Percentiles rank a stretch among this genome's conserved stretches.
phyloP scores from a whole-genome alignment of 2,329 filamentous ascomycete genomes.

The Xylaria sp. region DNA sequence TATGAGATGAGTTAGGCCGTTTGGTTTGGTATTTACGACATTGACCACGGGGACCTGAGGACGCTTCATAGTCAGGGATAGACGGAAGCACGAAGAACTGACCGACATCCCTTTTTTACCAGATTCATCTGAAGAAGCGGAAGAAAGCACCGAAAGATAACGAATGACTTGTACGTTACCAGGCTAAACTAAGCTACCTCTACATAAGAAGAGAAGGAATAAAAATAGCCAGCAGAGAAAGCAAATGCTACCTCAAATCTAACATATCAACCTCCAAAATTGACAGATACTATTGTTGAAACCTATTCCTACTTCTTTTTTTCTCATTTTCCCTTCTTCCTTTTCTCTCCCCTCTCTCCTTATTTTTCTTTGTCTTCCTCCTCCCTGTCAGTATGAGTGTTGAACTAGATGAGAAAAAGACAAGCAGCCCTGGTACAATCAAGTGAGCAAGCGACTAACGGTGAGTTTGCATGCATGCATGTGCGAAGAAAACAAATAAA shows the following conservation, averaged over 20 bases:
- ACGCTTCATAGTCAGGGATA: conserved; percentile 18
- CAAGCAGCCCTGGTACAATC: conserved; percentile 21
- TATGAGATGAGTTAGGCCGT: conserved; percentile 33
- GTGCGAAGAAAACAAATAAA: background rate
- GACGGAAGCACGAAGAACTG: background rate
- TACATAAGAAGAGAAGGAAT: conserved; percentile 13
- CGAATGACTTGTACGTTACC: conserved; percentile 26
- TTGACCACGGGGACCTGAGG: conserved; percentile 17
- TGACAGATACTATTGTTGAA: conserved; percentile 31
- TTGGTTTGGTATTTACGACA: conserved; percentile 28
- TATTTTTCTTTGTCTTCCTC: background rate
- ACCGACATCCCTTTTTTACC: background rate
- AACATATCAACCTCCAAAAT: background rate
- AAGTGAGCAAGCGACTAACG: conserved; percentile 34
- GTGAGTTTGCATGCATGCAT: background rate
- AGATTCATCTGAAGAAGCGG: background rate
- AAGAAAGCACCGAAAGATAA: conserved; percentile 8
- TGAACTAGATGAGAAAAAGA: conserved; percentile 19
- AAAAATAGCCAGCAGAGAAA: conserved; percentile 5
- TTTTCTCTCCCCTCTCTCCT: background rate
- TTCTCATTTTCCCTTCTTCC: background rate
- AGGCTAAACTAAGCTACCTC: conserved; percentile 33
- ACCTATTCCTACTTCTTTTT: background rate
- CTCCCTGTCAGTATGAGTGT: conserved; percentile 16
- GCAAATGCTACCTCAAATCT: conserved; percentile 22